Evolutionary conservation across 345 rosid genomes (phyloP).

Genomic region (Cardiospermum halicacabum): DNA sequence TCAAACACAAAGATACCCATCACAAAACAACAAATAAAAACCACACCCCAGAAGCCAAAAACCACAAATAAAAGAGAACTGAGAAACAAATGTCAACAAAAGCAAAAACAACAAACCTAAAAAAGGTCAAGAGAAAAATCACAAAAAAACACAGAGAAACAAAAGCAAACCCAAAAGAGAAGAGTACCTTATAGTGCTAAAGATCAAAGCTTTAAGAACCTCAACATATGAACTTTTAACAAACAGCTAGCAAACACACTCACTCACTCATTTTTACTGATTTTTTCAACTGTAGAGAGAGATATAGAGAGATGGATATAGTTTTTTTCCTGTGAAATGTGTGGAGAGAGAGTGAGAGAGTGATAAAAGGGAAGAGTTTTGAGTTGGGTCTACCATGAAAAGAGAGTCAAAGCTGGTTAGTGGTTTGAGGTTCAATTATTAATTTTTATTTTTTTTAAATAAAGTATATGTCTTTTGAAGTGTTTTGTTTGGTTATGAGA

Average conservation of each 20-base stretch:
- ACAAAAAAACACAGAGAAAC: neutral
- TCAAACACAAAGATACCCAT: constrained; percentile 26
- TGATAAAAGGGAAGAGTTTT: neutral
- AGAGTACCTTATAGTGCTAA: constrained; percentile 21
- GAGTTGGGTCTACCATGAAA: constrained; percentile 46
- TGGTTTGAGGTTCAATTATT: constrained; percentile 8
- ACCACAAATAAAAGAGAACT: too few species aligned
- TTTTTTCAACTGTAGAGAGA: constrained; percentile 29
- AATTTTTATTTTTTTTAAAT: neutral
- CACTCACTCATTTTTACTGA: constrained; percentile 13
- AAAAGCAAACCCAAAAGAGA: constrained; percentile 21
- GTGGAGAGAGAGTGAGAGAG: constrained; percentile 25
- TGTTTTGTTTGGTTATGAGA: constrained; percentile 7
- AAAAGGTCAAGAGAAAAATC: neutral
- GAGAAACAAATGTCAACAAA: too few species aligned
- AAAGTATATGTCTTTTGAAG: too few species aligned
- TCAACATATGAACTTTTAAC: constrained; percentile 9
- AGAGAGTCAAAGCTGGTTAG: constrained; percentile 47
- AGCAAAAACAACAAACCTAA: constrained; percentile 11
- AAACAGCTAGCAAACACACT: neutral
- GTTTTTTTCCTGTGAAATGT: constrained; percentile 37
- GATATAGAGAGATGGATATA: constrained; percentile 19
- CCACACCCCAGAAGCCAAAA: constrained; percentile 43
- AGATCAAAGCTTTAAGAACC: constrained; percentile 33
- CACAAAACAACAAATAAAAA: constrained; percentile 34